Conservation (phyloP, 441 rosid species). For the Populus hybrid region DNA sequence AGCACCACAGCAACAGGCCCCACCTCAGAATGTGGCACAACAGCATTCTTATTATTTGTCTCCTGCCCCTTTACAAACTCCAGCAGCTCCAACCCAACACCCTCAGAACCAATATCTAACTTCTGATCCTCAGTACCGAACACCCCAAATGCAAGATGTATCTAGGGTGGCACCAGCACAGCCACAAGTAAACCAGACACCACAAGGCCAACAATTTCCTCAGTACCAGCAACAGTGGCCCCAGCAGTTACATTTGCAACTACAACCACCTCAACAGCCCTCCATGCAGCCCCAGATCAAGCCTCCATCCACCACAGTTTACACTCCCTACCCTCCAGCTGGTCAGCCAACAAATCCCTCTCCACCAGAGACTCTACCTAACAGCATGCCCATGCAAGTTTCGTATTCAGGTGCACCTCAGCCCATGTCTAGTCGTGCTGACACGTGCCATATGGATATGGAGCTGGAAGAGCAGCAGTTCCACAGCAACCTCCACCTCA, state of each 20-base stretch:
- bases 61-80: constrained; percentile 41
- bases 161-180: constrained; percentile 41
- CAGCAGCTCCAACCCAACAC: constrained; percentile 35
- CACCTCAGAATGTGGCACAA: constrained; percentile 47
- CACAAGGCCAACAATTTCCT: constrained; percentile 45
- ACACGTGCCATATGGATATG: constrained; percentile 58
- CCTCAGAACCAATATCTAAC: constrained; percentile 44
- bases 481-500: constrained; percentile 61
- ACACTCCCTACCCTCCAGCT: constrained; percentile 58
- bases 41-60: constrained; percentile 69
- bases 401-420: constrained; percentile 68
- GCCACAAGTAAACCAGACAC: constrained; percentile 40
- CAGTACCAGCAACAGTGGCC: constrained; percentile 76
- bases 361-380: constrained; percentile 46
- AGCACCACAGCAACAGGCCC: constrained; percentile 52
- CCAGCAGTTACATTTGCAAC: constrained; percentile 58
- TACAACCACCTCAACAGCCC: constrained; percentile 43
- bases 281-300: constrained; percentile 50
- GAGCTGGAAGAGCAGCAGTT: constrained; percentile 45
- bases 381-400: constrained; percentile 64
- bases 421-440: constrained; percentile 52
- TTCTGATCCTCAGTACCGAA: constrained; percentile 56
- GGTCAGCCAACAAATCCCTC: constrained; percentile 44
- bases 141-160: constrained; percentile 49
- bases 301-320: constrained; percentile 48